Conservation (phyloP, 768 basidiomycete genomes). For the Mycena floridula region DNA sequence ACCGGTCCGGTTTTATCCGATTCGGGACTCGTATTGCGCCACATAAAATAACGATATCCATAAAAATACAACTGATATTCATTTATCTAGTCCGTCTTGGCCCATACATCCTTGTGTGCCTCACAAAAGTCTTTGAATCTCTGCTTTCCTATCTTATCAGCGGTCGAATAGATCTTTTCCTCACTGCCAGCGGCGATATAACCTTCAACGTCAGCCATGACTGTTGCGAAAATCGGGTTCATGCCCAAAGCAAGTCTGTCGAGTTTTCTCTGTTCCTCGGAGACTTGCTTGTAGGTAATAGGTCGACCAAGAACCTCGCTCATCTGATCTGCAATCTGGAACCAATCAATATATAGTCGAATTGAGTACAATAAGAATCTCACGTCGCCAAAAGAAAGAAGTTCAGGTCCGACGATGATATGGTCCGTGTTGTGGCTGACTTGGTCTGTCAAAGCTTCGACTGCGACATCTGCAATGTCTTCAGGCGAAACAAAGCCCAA, state of each 20-base stretch:
- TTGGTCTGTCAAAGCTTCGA: constrained; percentile 20
- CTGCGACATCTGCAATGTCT: constrained; percentile 27
- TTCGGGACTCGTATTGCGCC: too few relatives aligned
- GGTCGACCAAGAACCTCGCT: neutral
- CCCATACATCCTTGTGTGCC: neutral
- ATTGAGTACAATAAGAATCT: neutral
- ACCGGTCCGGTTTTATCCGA: too few relatives aligned
- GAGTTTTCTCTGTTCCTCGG: neutral
- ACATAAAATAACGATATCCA: too few relatives aligned
- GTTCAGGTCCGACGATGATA: constrained; percentile 26
- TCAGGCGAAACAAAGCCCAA: constrained; percentile 23
- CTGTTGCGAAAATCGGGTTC: neutral
- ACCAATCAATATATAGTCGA: neutral
- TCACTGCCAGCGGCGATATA: neutral
- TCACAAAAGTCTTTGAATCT: neutral
- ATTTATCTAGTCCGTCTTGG: too few relatives aligned
- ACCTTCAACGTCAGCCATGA: neutral
- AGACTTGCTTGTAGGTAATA: neutral
- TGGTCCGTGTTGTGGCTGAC: constrained; percentile 18
- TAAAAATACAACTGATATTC: too few relatives aligned
- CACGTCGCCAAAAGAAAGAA: constrained; percentile 26
- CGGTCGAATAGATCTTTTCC: neutral
- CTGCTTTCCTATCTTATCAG: neutral
- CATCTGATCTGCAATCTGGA: neutral
- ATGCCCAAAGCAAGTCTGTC: neutral